Evolutionary conservation across 441 rosid species (phyloP), one percentile per base, ranked within the genome.

Genomic region (Bocquillonia castaneifolia): DNA sequence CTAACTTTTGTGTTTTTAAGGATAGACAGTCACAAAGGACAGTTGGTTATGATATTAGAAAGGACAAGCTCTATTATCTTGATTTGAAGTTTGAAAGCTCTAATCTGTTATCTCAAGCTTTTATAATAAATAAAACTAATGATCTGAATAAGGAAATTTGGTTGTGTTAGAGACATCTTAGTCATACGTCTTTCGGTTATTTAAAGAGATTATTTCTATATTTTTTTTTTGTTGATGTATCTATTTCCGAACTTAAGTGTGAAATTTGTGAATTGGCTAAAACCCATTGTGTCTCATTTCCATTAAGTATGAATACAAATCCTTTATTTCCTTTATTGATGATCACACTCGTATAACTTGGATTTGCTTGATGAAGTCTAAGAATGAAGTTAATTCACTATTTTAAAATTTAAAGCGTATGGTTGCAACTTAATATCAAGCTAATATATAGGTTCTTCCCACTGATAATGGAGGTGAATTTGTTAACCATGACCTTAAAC

Each of bases 201-300:
- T 53, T 66, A 25, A 66, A 66, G 20, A 1, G 17, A 25, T 52
- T 23, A 0, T 51, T 53, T 66, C 59, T 18, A 0, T 0, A 52
- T 0, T 12, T 34, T 0, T 66, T 66, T 15, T 52, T 6, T 36
- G 52, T n/a, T n/a, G n/a, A 64, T 0, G 1, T 20, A n/a, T 32
- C 45, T 6, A 0, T 0, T 0, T 18, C 32, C 36, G 0, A 8
- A 0, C 17, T 67, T 22, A 53, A 44, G 17, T 31, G 36, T 37
- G 59, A 71, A 17, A 52, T 18, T 0, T 50, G 8, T 60, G 63
- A 66, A 59, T 10, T 73, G 17, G 40, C 55, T 6, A 73, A 73
- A 32, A 61, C 34, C 18, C 55, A 67, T 2, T 28, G 10, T 25
- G 48, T 29, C n/a, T 6, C 48, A 2, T 60, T 60, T 23, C 23